Percentiles rank a stretch among this genome's conserved stretches.
phyloP scores from a whole-genome alignment of 176 grass and related monocot genomes.

The Pharus latifolius region DNA sequence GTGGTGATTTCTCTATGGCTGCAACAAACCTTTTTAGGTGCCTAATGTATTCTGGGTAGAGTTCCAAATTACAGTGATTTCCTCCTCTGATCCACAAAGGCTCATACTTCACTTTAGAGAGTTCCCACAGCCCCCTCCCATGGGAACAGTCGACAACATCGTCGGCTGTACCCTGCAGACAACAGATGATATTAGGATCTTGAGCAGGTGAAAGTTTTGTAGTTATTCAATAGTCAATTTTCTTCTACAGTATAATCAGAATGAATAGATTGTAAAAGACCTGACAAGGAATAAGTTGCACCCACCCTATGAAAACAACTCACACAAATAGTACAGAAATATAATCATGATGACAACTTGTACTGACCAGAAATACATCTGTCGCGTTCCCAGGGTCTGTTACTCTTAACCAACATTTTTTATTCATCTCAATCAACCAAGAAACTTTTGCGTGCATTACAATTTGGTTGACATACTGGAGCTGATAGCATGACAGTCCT shows the following conservation, averaged over 20 bases:
- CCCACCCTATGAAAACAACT: background rate
- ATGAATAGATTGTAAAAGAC: background rate
- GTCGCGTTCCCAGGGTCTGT: background rate
- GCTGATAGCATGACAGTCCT: background rate
- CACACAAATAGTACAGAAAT: background rate
- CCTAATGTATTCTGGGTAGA: slow-evolving; percentile 84
- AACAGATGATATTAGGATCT: slow-evolving; percentile 4
- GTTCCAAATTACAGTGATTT: slow-evolving; percentile 89
- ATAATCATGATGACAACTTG: background rate
- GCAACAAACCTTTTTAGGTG: slow-evolving; percentile 87
- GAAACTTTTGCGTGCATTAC: background rate
- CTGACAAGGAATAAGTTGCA: background rate
- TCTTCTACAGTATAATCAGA: background rate
- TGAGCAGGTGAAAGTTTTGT: background rate
- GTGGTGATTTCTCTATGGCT: slow-evolving; percentile 55
- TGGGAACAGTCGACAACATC: slow-evolving; percentile 92
- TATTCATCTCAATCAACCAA: background rate
- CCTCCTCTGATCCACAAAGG: slow-evolving; percentile 94
- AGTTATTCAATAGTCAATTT: background rate
- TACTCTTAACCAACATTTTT: background rate
- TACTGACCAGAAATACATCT: background rate
- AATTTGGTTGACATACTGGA: background rate
- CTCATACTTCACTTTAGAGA: slow-evolving; percentile 92
- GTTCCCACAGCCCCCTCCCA: slow-evolving; percentile 83
- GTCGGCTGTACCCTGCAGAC: slow-evolving; percentile 70